Evolutionary conservation across 163 green algal genomes (phyloP).

Genomic region (Scenedesmus sp.): DNA sequence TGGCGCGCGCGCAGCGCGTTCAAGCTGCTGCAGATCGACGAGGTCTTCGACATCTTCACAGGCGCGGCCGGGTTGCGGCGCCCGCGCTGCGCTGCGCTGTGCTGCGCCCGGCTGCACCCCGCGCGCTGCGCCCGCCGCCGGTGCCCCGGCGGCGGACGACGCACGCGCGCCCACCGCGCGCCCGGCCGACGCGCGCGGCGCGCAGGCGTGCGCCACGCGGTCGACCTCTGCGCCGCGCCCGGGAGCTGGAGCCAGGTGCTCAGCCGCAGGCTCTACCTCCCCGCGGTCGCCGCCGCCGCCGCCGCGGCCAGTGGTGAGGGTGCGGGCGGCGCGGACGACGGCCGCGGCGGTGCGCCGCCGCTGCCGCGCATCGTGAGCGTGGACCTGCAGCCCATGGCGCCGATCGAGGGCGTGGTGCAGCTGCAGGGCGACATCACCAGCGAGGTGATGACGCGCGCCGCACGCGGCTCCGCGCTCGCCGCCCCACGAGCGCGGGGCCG

Average conservation of each 20-base stretch:
- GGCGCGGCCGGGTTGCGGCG: neutral
- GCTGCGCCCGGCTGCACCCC: too few relatives aligned
- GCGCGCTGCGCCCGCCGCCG: too few relatives aligned
- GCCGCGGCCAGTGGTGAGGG: neutral
- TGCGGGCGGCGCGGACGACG: neutral
- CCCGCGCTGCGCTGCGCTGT: too few relatives aligned
- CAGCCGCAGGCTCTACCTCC: constrained; percentile 91
- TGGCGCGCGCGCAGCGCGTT: constrained; percentile 95
- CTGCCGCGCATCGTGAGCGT: constrained; percentile 94
- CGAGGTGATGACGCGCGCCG: too few relatives aligned
- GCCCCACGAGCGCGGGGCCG: too few relatives aligned
- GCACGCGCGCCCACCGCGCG: too few relatives aligned
- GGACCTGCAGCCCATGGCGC: constrained; percentile 98
- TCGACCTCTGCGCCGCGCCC: constrained; percentile 98
- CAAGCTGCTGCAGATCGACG: constrained; percentile 99
- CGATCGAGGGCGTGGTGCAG: constrained; percentile 95
- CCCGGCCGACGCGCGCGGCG: neutral
- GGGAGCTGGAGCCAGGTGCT: constrained; percentile 98
- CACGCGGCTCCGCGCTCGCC: too few relatives aligned
- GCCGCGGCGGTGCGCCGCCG: too few relatives aligned
- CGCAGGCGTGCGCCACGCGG: constrained; percentile 87
- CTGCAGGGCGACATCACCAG: constrained; percentile 81
- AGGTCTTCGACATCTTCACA: constrained; percentile 91
- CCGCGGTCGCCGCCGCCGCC: constrained; percentile 57
- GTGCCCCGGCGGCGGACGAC: too few relatives aligned